These are phyloP conservation scores for Patellaria atrata DNA, from an alignment of 495 filamentous ascomycete genomes.

Conservation along the genomic window DNA sequence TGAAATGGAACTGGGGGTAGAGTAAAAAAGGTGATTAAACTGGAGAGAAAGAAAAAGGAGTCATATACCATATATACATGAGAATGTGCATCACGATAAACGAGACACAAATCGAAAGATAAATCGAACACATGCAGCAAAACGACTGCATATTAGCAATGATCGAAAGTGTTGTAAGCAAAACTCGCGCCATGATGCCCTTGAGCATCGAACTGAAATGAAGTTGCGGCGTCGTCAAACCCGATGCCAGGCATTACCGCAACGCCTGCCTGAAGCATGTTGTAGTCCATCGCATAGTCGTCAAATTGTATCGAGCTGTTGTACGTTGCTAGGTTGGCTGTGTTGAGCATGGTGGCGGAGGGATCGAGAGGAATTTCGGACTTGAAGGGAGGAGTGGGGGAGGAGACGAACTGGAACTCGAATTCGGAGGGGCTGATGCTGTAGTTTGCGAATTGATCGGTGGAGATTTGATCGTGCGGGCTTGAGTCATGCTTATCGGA, in stretches of 20 bases:
- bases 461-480: background rate
- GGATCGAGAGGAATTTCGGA: background rate
- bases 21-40: too few species aligned
- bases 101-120: too few species aligned
- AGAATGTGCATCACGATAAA: too few species aligned
- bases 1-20: too few species aligned
- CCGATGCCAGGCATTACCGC: background rate
- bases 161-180: background rate
- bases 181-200: background rate
- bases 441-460: background rate
- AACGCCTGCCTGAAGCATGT: background rate
- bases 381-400: background rate
- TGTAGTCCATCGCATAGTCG: background rate
- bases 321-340: background rate
- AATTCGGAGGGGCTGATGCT: background rate
- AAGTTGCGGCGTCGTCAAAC: background rate
- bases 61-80: too few species aligned
- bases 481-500: background rate
- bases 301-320: background rate
- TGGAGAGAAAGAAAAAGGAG: too few species aligned
- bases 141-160: background rate
- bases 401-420: background rate
- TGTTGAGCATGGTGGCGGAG: background rate
- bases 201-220: constrained; percentile 4
- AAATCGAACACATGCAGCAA: background rate